A percentile compares a stretch with the other conserved stretches of the same genome.
Evolutionary conservation across 2,329 filamentous ascomycete genomes (phyloP).

Genomic region (Dichotomopilus funicola): DNA sequence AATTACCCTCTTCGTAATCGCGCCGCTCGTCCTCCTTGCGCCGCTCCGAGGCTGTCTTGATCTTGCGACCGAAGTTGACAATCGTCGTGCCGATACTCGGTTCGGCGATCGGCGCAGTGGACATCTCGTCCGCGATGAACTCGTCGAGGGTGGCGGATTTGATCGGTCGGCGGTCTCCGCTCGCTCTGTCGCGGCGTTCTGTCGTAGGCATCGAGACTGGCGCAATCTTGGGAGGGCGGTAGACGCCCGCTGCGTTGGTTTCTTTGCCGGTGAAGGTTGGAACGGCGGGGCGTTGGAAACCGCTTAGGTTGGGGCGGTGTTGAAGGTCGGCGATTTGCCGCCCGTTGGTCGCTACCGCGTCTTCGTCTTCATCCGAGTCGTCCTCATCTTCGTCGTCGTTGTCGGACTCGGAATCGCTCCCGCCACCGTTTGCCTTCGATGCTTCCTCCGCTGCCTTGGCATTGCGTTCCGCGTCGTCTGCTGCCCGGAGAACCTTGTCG

Average conservation of each 20-base stretch:
- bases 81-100: constrained; percentile 92
- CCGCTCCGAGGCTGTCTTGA: constrained; percentile 70
- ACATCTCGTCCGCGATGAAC: constrained; percentile 80
- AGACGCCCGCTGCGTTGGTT: constrained; percentile 60
- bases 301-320: constrained; percentile 33
- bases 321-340: constrained; percentile 25
- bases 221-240: constrained; percentile 81
- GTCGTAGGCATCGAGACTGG: constrained; percentile 75
- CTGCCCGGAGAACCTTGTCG: constrained; percentile 85
- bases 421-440: constrained; percentile 27
- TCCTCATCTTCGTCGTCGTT: constrained; percentile 11
- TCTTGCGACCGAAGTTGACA: constrained; percentile 66
- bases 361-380: constrained; percentile 27
- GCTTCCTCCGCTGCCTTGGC: constrained; percentile 33
- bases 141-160: constrained; percentile 87
- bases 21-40: constrained; percentile 70
- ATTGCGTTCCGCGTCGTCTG: constrained; percentile 61
- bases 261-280: constrained; percentile 27
- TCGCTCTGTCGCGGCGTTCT: constrained; percentile 48
- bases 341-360: constrained; percentile 22
- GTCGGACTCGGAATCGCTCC: constrained; percentile 23
- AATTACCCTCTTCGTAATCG: constrained; percentile 89
- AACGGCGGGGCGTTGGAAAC: constrained; percentile 32
- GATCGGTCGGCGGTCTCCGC: constrained; percentile 53
- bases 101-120: constrained; percentile 70